A percentile compares a stretch with the other conserved stretches of the same genome.
Conservation (phyloP, 805 yeast species). For the Babjeviella inositovora region DNA sequence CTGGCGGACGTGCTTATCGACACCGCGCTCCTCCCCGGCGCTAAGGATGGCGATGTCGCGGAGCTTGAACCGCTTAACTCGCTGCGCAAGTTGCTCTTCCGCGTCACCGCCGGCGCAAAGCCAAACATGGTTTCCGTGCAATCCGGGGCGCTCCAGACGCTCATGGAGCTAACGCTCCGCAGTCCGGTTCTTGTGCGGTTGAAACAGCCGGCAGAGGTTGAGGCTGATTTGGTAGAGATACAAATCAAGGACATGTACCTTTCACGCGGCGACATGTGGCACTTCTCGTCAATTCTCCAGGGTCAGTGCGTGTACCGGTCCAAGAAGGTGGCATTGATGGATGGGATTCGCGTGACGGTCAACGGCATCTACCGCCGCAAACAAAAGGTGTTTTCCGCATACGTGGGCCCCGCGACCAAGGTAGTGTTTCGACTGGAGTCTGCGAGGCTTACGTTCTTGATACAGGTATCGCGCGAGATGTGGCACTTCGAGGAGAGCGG, state of each 20-base stretch:
- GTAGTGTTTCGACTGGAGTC: slow-evolving; percentile 84
- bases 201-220: slow-evolving; percentile 27
- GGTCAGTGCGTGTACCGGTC: slow-evolving; percentile 51
- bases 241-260: slow-evolving; percentile 67
- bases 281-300: slow-evolving; percentile 42
- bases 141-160: slow-evolving; percentile 40
- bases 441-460: slow-evolving; percentile 65
- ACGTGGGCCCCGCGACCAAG: slow-evolving; percentile 54
- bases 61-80: slow-evolving; percentile 37
- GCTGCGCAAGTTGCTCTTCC: slow-evolving; percentile 7
- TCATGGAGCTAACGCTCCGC: slow-evolving; percentile 52
- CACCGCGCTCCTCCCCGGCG: slow-evolving; percentile 38
- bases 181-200: slow-evolving; percentile 43
- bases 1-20: slow-evolving; percentile 50
- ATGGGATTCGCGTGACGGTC: slow-evolving; percentile 44
- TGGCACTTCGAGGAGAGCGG: slow-evolving; percentile 98
- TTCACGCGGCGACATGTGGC: slow-evolving; percentile 91
- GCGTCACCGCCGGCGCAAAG: slow-evolving; percentile 2
- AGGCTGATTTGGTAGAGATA: slow-evolving; percentile 71
- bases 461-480: slow-evolving; percentile 91
- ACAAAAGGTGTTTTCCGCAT: slow-evolving; percentile 56
- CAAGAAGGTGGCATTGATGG: slow-evolving; percentile 48
- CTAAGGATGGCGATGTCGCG: slow-evolving; percentile 61
- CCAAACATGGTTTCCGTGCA: slow-evolving; percentile 27
- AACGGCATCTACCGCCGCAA: slow-evolving; percentile 55